Percentiles rank a stretch among this genome's conserved stretches.
Evolutionary conservation across 2,329 filamentous ascomycete species (phyloP).

Genomic region (Paramyrothecium sp.): DNA sequence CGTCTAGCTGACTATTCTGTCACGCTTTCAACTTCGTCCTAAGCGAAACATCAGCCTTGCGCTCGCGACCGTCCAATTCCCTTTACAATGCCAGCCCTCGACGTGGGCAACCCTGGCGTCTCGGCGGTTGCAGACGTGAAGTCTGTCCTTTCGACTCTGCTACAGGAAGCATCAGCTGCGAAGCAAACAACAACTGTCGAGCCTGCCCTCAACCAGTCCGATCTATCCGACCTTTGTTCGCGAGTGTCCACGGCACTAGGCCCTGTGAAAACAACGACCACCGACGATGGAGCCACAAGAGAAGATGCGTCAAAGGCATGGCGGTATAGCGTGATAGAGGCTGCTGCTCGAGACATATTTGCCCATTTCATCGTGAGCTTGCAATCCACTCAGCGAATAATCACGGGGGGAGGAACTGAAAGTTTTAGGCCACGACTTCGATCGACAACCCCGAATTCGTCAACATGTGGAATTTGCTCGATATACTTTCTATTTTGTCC

Average conservation of each 20-base stretch:
- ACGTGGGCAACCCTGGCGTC: constrained; percentile 45
- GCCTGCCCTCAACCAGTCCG: constrained; percentile 69
- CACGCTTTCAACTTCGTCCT: no score
- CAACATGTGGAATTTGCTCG: constrained; percentile 88
- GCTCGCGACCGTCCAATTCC: background rate
- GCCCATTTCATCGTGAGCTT: constrained; percentile 70
- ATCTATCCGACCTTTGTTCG: constrained; percentile 52
- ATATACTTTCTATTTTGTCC: constrained; percentile 84
- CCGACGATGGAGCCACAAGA: constrained; percentile 29
- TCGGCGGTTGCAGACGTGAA: constrained; percentile 53
- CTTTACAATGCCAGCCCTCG: constrained; percentile 46
- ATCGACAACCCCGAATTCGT: constrained; percentile 80
- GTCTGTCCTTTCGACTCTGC: constrained; percentile 53
- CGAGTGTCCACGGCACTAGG: constrained; percentile 38
- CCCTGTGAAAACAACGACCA: constrained; percentile 21
- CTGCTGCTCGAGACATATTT: constrained; percentile 78
- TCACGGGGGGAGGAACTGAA: constrained; percentile 22
- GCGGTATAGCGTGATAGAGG: constrained; percentile 75
- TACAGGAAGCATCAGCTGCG: constrained; percentile 55
- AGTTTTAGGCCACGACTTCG: constrained; percentile 62
- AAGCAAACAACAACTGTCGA: constrained; percentile 66
- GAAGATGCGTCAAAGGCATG: constrained; percentile 40
- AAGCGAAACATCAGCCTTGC: background rate
- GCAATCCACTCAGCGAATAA: constrained; percentile 16
- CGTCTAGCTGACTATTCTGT: no score